Evolutionary conservation across 805 yeast genomes (phyloP).

Genomic region (Ogataea paraovalis): DNA sequence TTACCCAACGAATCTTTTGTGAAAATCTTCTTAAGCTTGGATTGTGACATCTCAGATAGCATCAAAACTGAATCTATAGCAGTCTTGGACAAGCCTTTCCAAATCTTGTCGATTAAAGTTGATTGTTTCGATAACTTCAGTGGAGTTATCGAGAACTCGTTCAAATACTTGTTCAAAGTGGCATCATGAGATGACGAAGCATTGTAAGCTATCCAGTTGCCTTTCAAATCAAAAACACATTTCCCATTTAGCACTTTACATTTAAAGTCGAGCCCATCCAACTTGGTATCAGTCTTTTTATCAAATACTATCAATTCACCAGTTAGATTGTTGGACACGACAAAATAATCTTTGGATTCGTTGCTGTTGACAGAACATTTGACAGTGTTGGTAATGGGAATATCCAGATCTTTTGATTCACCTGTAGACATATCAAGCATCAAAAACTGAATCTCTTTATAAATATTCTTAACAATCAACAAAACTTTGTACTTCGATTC

Average conservation of each 20-base stretch:
- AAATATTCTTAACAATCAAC: slow-evolving; percentile 12
- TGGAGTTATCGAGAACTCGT: slow-evolving; percentile 34
- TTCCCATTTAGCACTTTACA: slow-evolving; percentile 27
- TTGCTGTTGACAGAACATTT: slow-evolving; percentile 10
- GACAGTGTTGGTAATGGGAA: slow-evolving; percentile 1
- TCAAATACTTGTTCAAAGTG: slow-evolving; percentile 18
- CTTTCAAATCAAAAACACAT: slow-evolving; percentile 47
- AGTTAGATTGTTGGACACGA: slow-evolving; percentile 13
- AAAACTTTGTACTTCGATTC: slow-evolving; percentile 21
- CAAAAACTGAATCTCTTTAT: slow-evolving; percentile 16
- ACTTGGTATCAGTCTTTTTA: background rate
- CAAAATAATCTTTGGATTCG: slow-evolving; percentile 13
- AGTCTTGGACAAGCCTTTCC: slow-evolving; percentile 45
- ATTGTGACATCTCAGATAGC: slow-evolving; percentile 46
- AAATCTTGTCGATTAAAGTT: slow-evolving; percentile 44
- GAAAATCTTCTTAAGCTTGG: slow-evolving; percentile 39
- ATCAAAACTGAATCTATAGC: slow-evolving; percentile 40
- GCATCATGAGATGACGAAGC: slow-evolving; percentile 39
- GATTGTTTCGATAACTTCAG: slow-evolving; percentile 43
- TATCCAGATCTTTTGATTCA: background rate
- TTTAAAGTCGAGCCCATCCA: background rate
- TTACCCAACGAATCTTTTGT: slow-evolving; percentile 11
- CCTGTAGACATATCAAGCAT: slow-evolving; percentile 5
- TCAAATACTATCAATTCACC: slow-evolving; percentile 16
- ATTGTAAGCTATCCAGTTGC: slow-evolving; percentile 46